phyloP scores from a whole-genome alignment of 2,329 filamentous ascomycete genomes.

The Calycina herbarum region DNA sequence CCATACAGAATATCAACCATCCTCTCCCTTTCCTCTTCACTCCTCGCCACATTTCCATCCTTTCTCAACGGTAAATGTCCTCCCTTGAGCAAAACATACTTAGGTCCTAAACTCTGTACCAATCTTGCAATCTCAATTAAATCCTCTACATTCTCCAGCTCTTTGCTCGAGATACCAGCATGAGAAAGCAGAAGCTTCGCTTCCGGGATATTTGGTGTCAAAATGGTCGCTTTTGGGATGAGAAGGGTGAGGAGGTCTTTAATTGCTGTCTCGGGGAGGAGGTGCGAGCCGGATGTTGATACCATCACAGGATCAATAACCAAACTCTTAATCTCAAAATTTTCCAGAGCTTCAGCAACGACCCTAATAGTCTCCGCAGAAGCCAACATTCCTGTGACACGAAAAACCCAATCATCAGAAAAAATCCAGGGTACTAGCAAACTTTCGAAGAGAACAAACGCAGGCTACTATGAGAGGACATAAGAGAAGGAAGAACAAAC shows the following conservation, averaged over 20 bases:
- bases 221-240: slow-evolving; percentile 64
- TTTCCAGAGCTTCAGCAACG: slow-evolving; percentile 63
- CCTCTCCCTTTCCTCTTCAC: slow-evolving; percentile 58
- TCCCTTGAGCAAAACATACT: slow-evolving; percentile 84
- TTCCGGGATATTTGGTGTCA: slow-evolving; percentile 79
- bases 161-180: slow-evolving; percentile 42
- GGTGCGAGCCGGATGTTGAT: slow-evolving; percentile 71
- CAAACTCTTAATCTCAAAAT: slow-evolving; percentile 56
- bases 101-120: slow-evolving; percentile 68
- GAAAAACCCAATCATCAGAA: slow-evolving; percentile 15
- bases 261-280: slow-evolving; percentile 67
- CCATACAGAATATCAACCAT: slow-evolving; percentile 80
- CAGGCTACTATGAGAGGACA: neutral
- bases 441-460: no score
- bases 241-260: slow-evolving; percentile 58
- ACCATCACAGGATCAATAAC: slow-evolving; percentile 91
- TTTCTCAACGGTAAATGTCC: slow-evolving; percentile 79
- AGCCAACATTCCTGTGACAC: slow-evolving; percentile 72
- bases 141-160: slow-evolving; percentile 61
- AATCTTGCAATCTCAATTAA: slow-evolving; percentile 67
- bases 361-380: slow-evolving; percentile 68
- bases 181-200: slow-evolving; percentile 63
- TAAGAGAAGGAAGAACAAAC: slow-evolving; percentile 47
- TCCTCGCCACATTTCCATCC: slow-evolving; percentile 58
- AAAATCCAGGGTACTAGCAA: neutral